Base-by-base conservation (phyloP, 2,329 filamentous ascomycete species). In the Penicillium sp. region DNA sequence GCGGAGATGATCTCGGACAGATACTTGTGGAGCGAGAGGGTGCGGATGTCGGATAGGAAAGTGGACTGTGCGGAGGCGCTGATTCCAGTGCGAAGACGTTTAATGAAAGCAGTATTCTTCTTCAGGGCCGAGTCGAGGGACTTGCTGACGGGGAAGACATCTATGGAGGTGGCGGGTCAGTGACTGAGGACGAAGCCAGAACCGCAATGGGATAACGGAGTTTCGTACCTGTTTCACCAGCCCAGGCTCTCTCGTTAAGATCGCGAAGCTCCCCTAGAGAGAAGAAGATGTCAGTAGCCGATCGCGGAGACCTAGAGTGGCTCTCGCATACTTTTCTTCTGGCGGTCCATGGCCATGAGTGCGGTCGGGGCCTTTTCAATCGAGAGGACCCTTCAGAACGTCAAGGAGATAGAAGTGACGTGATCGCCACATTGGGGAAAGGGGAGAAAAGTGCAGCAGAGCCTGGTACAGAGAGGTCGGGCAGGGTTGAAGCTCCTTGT, bases 81-180 rank as follows among this genome's bases (percentile, higher is more conserved):
- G 57, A 97, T 86, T 54, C 90, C 89, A 52, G 92, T 96, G 63
- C 92, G 89, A 50, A 97, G 81, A 66, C 92, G 90, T 75, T 96
- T 96, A 69, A 97, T 97, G 72, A 97, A 96, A 60, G 92, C 91
- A 4, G 92, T 97, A 66, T 97, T 97, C 79, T 96, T 97, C 77
- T 96, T 96, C 72, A 97, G 81, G 46, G 92, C 94, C 46, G 92
- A 96, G 73, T 97, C 92, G 67, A 97, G 86, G 27, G 89, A 88
- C 67, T 83, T 82, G 71, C 84, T 86, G 62, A 94, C 85, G 48
- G 83, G 75, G 67, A 95, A 90, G 56, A 95, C 76, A 77, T 89
- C 91, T 95, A 61, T 45, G 44, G 30, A 41, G 46, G 27, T 28
- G 27, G 48, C 5, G 42, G 56, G 61, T 63, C 49, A 69, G 43